Conservation (phyloP, 208 protist genomes). For the Leishmania amazonensis region DNA sequence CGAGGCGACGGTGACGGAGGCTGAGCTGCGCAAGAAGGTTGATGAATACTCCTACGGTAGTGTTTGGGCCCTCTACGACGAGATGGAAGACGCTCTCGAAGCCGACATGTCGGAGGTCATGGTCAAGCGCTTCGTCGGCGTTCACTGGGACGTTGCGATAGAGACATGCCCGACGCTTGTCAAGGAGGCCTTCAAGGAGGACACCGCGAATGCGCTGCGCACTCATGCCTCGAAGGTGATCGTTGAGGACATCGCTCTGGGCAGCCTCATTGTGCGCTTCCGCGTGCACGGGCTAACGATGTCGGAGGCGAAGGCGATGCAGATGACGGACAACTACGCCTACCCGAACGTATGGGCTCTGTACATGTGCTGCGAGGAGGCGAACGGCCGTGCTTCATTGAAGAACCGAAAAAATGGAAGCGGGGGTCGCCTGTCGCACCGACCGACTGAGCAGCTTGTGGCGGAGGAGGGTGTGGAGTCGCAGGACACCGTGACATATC, state of each 20-base stretch:
- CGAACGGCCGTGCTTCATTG: background rate
- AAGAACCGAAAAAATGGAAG: background rate
- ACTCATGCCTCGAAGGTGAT: slow-evolving; percentile 21
- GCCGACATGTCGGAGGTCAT: slow-evolving; percentile 6
- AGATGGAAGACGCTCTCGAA: slow-evolving; percentile 17
- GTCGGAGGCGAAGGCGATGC: slow-evolving; percentile 17
- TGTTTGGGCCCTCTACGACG: slow-evolving; percentile 36
- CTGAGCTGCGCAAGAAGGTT: slow-evolving; percentile 8
- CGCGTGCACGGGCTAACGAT: slow-evolving; percentile 32
- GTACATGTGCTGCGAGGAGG: slow-evolving; percentile 37
- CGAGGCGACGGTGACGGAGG: slow-evolving; percentile 1
- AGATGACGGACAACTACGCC: slow-evolving; percentile 39
- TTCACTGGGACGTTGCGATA: slow-evolving; percentile 48
- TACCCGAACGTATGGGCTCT: slow-evolving; percentile 60
- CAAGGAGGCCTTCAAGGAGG: slow-evolving; percentile 35
- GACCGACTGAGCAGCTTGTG: slow-evolving; percentile 26
- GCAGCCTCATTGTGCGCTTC: slow-evolving; percentile 50
- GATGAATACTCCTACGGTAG: slow-evolving; percentile 33
- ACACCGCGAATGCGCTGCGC: slow-evolving; percentile 45
- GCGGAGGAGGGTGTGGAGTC: slow-evolving; percentile 43
- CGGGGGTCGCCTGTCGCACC: slow-evolving; percentile 18
- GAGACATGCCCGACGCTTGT: slow-evolving; percentile 24
- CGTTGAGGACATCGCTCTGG: slow-evolving; percentile 33
- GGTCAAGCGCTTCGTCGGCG: slow-evolving; percentile 49
- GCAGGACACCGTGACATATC: slow-evolving; percentile 51